A percentile compares a stretch with the other conserved stretches of the same genome.
Evolutionary conservation across 352 stramenopile species (phyloP).

Genomic region (Phytophthora citricola): DNA sequence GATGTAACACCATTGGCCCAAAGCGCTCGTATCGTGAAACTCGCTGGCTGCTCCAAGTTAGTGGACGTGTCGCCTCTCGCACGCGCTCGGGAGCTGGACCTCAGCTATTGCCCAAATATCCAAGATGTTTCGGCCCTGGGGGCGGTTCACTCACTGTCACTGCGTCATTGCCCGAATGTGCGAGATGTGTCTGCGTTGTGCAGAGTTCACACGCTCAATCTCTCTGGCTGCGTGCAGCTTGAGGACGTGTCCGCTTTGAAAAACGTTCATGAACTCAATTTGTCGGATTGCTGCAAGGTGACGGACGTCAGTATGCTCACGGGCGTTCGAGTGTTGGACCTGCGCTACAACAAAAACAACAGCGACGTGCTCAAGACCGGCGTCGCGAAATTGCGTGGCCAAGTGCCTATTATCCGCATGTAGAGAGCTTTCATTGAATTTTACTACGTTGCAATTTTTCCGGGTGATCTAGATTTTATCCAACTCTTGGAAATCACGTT

Average conservation of each 20-base stretch:
- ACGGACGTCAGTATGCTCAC: conserved; percentile 62
- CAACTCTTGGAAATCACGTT: too few relatives aligned
- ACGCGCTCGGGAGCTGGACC: conserved; percentile 58
- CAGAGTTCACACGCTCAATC: conserved; percentile 57
- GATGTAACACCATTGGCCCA: conserved; percentile 41
- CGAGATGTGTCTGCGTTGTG: conserved; percentile 56
- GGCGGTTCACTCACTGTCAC: conserved; percentile 61
- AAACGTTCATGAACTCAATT: conserved; percentile 62
- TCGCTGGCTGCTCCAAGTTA: conserved; percentile 60
- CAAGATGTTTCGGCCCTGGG: conserved; percentile 54
- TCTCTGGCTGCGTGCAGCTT: conserved; percentile 60
- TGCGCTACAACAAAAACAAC: conserved; percentile 64
- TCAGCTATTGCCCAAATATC: conserved; percentile 71
- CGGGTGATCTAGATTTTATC: too few relatives aligned
- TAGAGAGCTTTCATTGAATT: conserved; percentile 23
- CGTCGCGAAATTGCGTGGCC: conserved; percentile 35
- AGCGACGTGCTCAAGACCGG: conserved; percentile 19
- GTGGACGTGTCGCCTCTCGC: conserved; percentile 55
- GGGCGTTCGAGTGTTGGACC: conserved; percentile 59
- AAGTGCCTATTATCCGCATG: conserved; percentile 37
- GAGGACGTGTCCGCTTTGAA: conserved; percentile 52
- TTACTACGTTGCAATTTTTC: too few relatives aligned
- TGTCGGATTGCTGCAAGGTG: conserved; percentile 64
- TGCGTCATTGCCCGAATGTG: conserved; percentile 64
- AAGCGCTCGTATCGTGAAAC: conserved; percentile 56